These are phyloP conservation scores for Aspergillus pseudotamarii DNA, from an alignment of 2,329 filamentous ascomycete genomes.

Conservation along the genomic window DNA sequence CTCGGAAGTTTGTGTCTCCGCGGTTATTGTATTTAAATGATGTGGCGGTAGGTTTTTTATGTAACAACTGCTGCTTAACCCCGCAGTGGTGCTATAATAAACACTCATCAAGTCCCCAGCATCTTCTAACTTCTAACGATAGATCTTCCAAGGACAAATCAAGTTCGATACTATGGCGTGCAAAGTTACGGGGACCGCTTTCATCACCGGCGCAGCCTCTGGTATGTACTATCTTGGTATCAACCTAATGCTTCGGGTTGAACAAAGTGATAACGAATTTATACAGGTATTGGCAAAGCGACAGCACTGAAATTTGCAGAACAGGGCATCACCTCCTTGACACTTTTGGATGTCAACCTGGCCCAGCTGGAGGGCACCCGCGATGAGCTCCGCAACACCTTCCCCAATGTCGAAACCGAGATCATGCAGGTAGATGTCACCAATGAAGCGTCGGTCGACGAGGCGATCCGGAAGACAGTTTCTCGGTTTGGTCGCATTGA, in stretches of 20 bases:
- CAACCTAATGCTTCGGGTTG: not conserved
- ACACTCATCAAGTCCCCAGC: not conserved
- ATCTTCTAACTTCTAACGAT: not conserved
- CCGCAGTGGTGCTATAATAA: not conserved
- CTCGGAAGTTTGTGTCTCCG: not conserved
- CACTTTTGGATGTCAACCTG: constrained; percentile 54
- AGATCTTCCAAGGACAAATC: not conserved
- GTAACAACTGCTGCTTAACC: not conserved
- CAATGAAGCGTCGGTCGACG: constrained; percentile 47
- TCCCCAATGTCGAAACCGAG: constrained; percentile 47
- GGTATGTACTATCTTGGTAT: constrained; percentile 17
- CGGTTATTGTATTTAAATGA: not conserved
- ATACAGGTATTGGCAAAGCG: constrained; percentile 56
- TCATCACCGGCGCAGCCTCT: constrained; percentile 30
- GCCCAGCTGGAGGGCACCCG: constrained; percentile 37
- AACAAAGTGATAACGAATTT: not conserved
- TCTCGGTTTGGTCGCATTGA: constrained; percentile 57
- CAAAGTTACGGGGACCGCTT: constrained; percentile 28
- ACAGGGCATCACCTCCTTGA: constrained; percentile 51
- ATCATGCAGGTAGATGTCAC: constrained; percentile 52
- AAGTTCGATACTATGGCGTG: constrained; percentile 12
- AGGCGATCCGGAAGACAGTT: constrained; percentile 46
- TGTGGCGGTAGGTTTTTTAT: not conserved
- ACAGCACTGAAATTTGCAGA: constrained; percentile 53
- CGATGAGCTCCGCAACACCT: constrained; percentile 35